Percentiles rank a stretch among this genome's conserved stretches.
phyloP scores from a whole-genome alignment of 495 filamentous ascomycete genomes.

The Xylaria acuta region DNA sequence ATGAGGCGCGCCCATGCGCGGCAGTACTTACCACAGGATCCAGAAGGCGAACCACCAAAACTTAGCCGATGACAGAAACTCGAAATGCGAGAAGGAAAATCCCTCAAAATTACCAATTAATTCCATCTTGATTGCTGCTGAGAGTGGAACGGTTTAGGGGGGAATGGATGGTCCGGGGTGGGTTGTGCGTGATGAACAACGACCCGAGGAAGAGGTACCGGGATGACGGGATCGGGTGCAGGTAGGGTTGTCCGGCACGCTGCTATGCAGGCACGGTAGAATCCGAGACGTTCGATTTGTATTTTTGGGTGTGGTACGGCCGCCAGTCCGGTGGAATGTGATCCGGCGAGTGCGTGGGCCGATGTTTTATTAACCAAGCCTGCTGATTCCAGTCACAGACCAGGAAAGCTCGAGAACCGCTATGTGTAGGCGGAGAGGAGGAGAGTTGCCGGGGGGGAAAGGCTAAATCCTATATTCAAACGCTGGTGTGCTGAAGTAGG shows the following conservation, averaged over 20 bases:
- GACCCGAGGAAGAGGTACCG: neutral
- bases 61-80: conserved; percentile 42
- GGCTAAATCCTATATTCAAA: neutral
- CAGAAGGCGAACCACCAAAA: conserved; percentile 49
- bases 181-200: neutral
- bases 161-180: neutral
- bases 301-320: conserved; percentile 1
- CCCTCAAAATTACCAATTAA: conserved; percentile 44
- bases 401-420: neutral
- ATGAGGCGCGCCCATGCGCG: conserved; percentile 14
- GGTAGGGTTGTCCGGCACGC: conserved; percentile 3
- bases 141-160: neutral
- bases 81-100: conserved; percentile 44
- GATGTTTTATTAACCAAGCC: conserved; percentile 2
- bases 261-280: neutral
- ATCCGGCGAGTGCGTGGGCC: neutral
- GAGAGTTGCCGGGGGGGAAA: neutral
- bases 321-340: neutral
- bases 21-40: conserved; percentile 50
- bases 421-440: neutral
- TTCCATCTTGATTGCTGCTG: conserved; percentile 31
- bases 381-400: conserved; percentile 8
- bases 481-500: neutral
- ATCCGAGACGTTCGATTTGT: neutral
- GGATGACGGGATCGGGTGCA: neutral